A percentile compares a stretch with the other conserved stretches of the same genome.
These are phyloP conservation scores for Hansenula sp. DNA, from an alignment of 1,139 yeast genomes.

Conservation along the genomic window DNA sequence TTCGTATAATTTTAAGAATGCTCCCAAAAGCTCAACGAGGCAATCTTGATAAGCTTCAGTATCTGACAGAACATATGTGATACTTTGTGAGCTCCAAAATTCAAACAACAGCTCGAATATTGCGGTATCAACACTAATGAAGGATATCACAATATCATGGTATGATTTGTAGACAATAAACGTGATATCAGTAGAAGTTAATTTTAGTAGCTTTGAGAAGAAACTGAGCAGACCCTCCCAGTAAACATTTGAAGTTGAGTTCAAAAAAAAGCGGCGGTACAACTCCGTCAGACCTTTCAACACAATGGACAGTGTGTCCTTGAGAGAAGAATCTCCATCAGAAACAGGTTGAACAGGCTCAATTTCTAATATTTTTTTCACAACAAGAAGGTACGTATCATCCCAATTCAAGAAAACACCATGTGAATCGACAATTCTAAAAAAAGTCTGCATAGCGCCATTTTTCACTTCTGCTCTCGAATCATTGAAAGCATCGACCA, in stretches of 20 bases:
- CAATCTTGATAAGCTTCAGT: slow-evolving; percentile 53
- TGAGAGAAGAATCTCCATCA: slow-evolving; percentile 11
- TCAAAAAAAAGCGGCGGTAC: slow-evolving; percentile 24
- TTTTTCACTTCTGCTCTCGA: slow-evolving; percentile 77
- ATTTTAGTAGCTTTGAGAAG: slow-evolving; percentile 34
- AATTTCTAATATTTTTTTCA: slow-evolving; percentile 35
- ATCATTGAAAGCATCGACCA: slow-evolving; percentile 63
- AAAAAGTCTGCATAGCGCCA: slow-evolving; percentile 85
- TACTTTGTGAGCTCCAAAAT: slow-evolving; percentile 61
- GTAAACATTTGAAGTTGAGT: slow-evolving; percentile 22
- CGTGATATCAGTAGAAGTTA: slow-evolving; percentile 46
- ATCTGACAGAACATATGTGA: slow-evolving; percentile 51
- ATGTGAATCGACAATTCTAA: slow-evolving; percentile 79
- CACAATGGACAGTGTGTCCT: slow-evolving; percentile 19
- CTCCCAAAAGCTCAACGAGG: slow-evolving; percentile 44
- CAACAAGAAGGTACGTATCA: slow-evolving; percentile 47
- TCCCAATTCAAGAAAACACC: slow-evolving; percentile 58
- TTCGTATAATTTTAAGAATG: slow-evolving; percentile 44
- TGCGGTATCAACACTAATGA: slow-evolving; percentile 30
- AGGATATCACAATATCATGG: slow-evolving; percentile 39
- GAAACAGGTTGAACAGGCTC: slow-evolving; percentile 19
- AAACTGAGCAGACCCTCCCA: slow-evolving; percentile 55
- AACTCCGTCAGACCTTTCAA: slow-evolving; percentile 30
- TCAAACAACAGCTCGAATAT: slow-evolving; percentile 44
- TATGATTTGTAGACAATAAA: slow-evolving; percentile 49